These are phyloP conservation scores for Phalaenopsis hybrid DNA, from an alignment of 116 monocot species.

Conservation along the genomic window DNA sequence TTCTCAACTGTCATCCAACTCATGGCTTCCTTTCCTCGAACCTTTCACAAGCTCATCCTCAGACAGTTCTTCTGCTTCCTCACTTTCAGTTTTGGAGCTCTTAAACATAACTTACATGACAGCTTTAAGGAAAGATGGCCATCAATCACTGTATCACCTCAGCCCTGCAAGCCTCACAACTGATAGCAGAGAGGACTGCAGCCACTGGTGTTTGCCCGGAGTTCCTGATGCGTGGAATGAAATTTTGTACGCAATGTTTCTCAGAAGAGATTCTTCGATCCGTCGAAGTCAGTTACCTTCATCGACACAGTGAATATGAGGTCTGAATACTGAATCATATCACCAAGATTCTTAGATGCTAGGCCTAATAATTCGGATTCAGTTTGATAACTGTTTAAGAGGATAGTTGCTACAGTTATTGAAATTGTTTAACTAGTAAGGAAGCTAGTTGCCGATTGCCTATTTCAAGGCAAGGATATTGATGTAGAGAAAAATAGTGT, in stretches of 20 bases:
- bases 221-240: neutral
- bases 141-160: neutral
- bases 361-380: too few relatives aligned
- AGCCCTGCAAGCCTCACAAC: neutral
- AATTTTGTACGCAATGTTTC: neutral
- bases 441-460: too few relatives aligned
- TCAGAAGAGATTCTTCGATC: neutral
- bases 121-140: neutral
- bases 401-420: too few relatives aligned
- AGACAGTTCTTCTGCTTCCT: neutral
- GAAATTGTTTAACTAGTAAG: too few relatives aligned
- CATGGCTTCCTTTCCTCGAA: constrained; percentile 3
- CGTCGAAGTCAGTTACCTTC: too few relatives aligned
- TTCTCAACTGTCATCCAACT: neutral
- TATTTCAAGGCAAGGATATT: too few relatives aligned
- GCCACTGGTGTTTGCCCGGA: constrained; percentile 2
- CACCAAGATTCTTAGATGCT: too few relatives aligned
- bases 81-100: neutral
- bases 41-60: neutral
- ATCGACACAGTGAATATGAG: too few relatives aligned
- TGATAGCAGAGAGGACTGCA: neutral
- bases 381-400: too few relatives aligned
- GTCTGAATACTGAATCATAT: too few relatives aligned
- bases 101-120: neutral
- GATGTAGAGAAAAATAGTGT: too few relatives aligned